These are phyloP conservation scores for Leptographium lundbergii DNA, from an alignment of 2,329 filamentous ascomycete species.

Conservation along the genomic window DNA sequence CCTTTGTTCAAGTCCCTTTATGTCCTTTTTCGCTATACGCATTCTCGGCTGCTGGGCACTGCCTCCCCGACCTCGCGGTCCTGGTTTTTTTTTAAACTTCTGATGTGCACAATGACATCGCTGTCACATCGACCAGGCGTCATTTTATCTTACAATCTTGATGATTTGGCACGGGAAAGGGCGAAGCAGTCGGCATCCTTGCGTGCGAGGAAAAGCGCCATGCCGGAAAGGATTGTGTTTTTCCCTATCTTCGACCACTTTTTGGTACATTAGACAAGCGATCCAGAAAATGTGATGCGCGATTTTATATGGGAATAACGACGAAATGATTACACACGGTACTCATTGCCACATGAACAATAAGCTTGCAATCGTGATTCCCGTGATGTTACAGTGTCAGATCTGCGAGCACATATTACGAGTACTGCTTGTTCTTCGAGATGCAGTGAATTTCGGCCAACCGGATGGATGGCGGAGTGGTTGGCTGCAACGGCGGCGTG, in stretches of 20 bases:
- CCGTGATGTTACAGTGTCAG: no score
- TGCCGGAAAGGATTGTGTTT: not conserved
- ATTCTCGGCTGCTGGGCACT: conserved; percentile 11
- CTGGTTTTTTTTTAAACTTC: not conserved
- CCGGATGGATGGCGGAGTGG: no score
- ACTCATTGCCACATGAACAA: not conserved
- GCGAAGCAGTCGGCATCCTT: not conserved
- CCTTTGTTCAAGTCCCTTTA: not conserved
- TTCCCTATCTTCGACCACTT: not conserved
- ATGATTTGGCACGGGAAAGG: not conserved
- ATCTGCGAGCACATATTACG: no score
- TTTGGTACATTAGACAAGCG: conserved; percentile 2
- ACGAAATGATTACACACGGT: not conserved
- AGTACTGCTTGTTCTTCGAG: no score
- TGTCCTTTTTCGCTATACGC: not conserved
- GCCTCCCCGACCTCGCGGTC: not conserved
- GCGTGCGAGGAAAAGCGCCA: not conserved
- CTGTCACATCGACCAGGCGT: not conserved
- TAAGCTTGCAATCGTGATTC: no score
- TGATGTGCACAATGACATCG: not conserved
- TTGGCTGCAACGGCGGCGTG: no score
- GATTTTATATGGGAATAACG: conserved; percentile 2
- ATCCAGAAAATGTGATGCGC: not conserved
- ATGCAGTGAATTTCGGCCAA: no score
- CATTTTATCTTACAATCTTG: not conserved